Conservation (phyloP, 2,329 filamentous ascomycete genomes). For the Colletotrichum nymphaeae region DNA sequence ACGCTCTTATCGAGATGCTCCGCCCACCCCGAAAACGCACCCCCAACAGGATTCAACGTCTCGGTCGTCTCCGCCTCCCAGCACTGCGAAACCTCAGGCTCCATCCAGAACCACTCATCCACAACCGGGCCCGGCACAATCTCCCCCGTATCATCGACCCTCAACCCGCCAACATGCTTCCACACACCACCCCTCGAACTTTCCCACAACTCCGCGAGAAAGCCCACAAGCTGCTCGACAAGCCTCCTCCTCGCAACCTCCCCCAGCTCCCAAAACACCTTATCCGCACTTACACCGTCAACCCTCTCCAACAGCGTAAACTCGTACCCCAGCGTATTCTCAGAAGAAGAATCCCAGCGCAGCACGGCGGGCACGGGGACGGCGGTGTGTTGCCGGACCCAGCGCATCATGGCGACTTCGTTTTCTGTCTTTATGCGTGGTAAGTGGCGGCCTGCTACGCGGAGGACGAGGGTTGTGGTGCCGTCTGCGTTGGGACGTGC, state of each 20-base stretch:
- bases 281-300: slow-evolving; percentile 32
- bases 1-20: slow-evolving; percentile 44
- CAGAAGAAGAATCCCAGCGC: slow-evolving; percentile 43
- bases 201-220: slow-evolving; percentile 38
- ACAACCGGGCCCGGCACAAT: slow-evolving; percentile 42
- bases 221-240: slow-evolving; percentile 44
- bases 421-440: slow-evolving; percentile 49
- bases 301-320: slow-evolving; percentile 53
- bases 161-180: slow-evolving; percentile 35
- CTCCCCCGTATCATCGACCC: slow-evolving; percentile 22
- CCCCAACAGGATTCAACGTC: slow-evolving; percentile 41
- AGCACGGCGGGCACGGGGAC: slow-evolving; percentile 49
- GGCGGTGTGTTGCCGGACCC: slow-evolving; percentile 43
- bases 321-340: slow-evolving; percentile 52
- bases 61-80: slow-evolving; percentile 40
- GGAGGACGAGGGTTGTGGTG: slow-evolving; percentile 41
- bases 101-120: slow-evolving; percentile 51
- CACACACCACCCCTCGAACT: background rate
- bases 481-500: slow-evolving; percentile 9
- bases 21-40: slow-evolving; percentile 46
- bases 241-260: slow-evolving; percentile 45
- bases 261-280: slow-evolving; percentile 42
- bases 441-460: slow-evolving; percentile 49
- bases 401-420: slow-evolving; percentile 51
- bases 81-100: slow-evolving; percentile 42